Conservation (phyloP, 306 rosid genomes). For the Canavalia gladiata region DNA sequence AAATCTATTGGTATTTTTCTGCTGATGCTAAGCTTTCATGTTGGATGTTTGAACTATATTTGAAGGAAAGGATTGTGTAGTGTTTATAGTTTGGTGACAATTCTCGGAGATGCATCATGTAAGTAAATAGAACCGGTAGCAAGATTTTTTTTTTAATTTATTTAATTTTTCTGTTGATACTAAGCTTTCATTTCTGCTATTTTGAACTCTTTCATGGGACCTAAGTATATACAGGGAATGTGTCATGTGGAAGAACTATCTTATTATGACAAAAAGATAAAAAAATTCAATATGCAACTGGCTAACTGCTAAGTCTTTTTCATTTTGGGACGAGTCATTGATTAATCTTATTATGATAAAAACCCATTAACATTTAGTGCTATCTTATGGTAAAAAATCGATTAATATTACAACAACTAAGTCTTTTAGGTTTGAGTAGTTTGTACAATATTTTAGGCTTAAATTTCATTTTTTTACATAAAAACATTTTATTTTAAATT, state of each 20-base stretch:
- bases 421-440: no score
- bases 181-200: slow-evolving; percentile 50
- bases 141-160: slow-evolving; percentile 35
- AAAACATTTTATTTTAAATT: no score
- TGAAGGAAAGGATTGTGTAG: slow-evolving; percentile 27
- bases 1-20: slow-evolving; percentile 39
- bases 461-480: no score
- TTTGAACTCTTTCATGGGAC: slow-evolving; percentile 13
- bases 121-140: slow-evolving; percentile 63
- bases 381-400: no score
- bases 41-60: slow-evolving; percentile 34
- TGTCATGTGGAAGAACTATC: not conserved
- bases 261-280: no score
- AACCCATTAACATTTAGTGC: no score
- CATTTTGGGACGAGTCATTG: no score
- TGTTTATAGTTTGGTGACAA: slow-evolving; percentile 50
- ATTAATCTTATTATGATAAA: no score
- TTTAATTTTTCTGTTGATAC: slow-evolving; percentile 38
- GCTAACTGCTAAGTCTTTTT: no score
- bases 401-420: no score
- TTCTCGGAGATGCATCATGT: slow-evolving; percentile 51
- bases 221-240: not conserved
- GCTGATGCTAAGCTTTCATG: slow-evolving; percentile 47
- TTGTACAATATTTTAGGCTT: no score
- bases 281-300: no score